Conservation (phyloP, 495 filamentous ascomycete genomes). For the Penicillium angulare region DNA sequence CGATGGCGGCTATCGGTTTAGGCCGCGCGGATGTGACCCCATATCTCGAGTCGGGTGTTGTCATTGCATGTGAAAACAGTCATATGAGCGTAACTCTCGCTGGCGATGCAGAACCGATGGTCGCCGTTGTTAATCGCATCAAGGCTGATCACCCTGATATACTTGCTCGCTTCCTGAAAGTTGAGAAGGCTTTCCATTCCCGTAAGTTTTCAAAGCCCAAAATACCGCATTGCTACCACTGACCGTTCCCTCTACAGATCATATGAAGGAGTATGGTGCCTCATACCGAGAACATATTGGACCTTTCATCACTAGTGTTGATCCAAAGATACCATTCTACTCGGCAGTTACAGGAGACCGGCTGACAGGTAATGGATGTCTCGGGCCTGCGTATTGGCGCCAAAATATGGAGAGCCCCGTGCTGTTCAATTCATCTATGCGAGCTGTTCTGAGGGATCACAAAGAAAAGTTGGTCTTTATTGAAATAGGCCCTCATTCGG, state of each 20-base stretch:
- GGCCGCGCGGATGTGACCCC: conserved; percentile 12
- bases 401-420: not conserved
- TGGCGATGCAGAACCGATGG: conserved; percentile 37
- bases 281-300: no score
- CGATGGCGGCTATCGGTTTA: conserved; percentile 34
- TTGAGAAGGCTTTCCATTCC: conserved; percentile 50
- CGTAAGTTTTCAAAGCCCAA: conserved; percentile 32
- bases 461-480: not conserved
- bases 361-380: no score
- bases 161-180: conserved; percentile 28
- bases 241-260: not conserved
- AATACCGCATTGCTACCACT: no score
- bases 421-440: not conserved
- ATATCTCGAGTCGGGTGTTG: conserved; percentile 26
- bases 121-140: conserved; percentile 31
- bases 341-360: no score
- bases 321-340: no score
- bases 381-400: not conserved
- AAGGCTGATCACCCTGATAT: conserved; percentile 14
- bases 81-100: conserved; percentile 39
- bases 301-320: no score
- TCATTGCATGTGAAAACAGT: conserved; percentile 44
- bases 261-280: conserved; percentile 6
- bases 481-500: not conserved
- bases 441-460: not conserved